Conservation (phyloP, 176 grass and related monocot species). For the Poa pratensis region DNA sequence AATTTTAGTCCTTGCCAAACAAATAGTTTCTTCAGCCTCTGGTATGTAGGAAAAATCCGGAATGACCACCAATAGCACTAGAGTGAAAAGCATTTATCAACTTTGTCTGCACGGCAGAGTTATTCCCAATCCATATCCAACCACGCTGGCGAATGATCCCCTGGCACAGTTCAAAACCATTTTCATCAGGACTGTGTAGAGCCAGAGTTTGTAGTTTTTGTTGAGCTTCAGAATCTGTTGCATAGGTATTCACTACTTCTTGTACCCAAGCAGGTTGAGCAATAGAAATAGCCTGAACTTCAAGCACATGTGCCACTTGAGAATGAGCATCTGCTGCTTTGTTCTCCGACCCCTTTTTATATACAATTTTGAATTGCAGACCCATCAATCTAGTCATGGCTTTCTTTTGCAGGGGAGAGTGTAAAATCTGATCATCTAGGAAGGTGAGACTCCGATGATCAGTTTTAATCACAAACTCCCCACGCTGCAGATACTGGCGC, state of each 20-base stretch:
- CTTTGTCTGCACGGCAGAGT: background rate
- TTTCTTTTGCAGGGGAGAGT: no score
- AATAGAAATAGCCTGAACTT: background rate
- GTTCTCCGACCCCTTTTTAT: no score
- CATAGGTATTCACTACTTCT: background rate
- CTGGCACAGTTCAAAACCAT: accelerated
- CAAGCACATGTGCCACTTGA: no score
- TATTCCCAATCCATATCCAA: accelerated
- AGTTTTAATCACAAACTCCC: no score
- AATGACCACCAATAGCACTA: background rate
- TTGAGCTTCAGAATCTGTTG: no score
- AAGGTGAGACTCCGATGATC: no score
- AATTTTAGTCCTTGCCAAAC: accelerated
- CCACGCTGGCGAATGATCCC: accelerated
- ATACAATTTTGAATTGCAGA: no score
- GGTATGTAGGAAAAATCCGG: background rate
- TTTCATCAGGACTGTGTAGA: accelerated
- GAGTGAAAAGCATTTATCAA: background rate
- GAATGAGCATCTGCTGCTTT: no score
- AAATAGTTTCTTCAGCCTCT: background rate
- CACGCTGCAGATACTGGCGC: no score
- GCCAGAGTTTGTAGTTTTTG: background rate
- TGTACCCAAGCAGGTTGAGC: background rate
- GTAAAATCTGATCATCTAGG: no score
- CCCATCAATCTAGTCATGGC: no score